A percentile compares a stretch with the other conserved stretches of the same genome.
phyloP scores from a whole-genome alignment of 257 asterid genomes.

The Catharanthus roseus region DNA sequence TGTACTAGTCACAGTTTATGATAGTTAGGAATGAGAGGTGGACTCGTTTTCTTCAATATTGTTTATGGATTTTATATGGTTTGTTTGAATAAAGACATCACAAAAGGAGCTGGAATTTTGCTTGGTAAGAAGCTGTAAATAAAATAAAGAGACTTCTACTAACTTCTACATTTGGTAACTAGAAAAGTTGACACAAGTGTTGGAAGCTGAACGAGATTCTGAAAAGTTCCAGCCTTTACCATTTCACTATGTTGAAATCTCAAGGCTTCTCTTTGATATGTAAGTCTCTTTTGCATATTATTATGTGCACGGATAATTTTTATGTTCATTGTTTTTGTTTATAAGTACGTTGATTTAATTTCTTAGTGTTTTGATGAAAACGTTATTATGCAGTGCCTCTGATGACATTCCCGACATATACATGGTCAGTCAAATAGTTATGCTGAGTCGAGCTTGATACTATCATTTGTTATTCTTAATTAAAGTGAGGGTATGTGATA shows the following conservation, averaged over 20 bases:
- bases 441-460: not conserved
- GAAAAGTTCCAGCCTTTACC: constrained; percentile 86
- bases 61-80: not conserved
- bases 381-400: constrained; percentile 53
- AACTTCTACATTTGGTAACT: constrained; percentile 16
- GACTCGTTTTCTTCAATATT: not conserved
- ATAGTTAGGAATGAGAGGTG: not conserved
- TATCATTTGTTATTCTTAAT: constrained; percentile 5
- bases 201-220: constrained; percentile 89
- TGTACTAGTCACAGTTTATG: not conserved
- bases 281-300: constrained; percentile 30
- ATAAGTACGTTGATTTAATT: not conserved
- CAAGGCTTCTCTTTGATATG: constrained; percentile 92
- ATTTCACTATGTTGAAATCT: constrained; percentile 91
- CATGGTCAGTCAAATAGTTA: constrained; percentile 53
- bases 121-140: not conserved
- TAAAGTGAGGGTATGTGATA: constrained; percentile 19
- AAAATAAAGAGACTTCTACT: constrained; percentile 10
- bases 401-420: constrained; percentile 81
- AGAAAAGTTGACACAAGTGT: constrained; percentile 72
- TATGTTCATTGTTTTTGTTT: too few species aligned
- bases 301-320: not conserved
- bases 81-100: not conserved
- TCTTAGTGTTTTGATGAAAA: constrained; percentile 18
- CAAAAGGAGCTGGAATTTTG: not conserved